Evolutionary conservation across 2,329 filamentous ascomycete species (phyloP).

Genomic region (Aaosphaeria pasadenensis): DNA sequence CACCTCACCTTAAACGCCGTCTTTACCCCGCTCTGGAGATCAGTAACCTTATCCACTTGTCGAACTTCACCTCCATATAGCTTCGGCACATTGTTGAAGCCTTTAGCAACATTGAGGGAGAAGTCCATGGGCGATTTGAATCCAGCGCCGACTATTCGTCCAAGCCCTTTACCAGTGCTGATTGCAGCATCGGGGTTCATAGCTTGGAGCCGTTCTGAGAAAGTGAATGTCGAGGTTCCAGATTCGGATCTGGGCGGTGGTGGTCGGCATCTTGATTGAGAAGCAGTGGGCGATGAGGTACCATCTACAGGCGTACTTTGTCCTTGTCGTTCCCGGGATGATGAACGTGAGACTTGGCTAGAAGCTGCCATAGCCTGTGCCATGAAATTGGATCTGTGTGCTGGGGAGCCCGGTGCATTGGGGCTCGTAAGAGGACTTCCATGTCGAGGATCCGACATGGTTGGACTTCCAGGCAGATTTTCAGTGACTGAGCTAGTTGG

Average conservation of each 20-base stretch:
- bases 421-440: background rate
- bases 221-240: constrained; percentile 10
- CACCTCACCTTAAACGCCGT: constrained; percentile 65
- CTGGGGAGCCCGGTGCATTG: constrained; percentile 14
- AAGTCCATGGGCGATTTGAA: constrained; percentile 83
- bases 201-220: constrained; percentile 13
- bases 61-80: constrained; percentile 83
- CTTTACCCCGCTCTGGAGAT: constrained; percentile 69
- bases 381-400: constrained; percentile 27
- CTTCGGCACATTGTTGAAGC: constrained; percentile 83
- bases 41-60: constrained; percentile 75
- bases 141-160: constrained; percentile 70
- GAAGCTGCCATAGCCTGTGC: constrained; percentile 29
- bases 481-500: constrained; percentile 2
- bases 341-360: constrained; percentile 24
- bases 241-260: constrained; percentile 9
- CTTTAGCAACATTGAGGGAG: constrained; percentile 75
- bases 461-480: constrained; percentile 1
- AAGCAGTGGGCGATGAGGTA: constrained; percentile 13
- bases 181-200: constrained; percentile 55
- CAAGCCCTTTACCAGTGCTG: constrained; percentile 64
- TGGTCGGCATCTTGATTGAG: constrained; percentile 4
- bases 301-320: constrained; percentile 7
- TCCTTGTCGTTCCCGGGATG: constrained; percentile 18
- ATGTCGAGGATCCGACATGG: constrained; percentile 8